These are phyloP conservation scores for Arthroderma sp. DNA, from an alignment of 2,329 filamentous ascomycete species.

Conservation along the genomic window DNA sequence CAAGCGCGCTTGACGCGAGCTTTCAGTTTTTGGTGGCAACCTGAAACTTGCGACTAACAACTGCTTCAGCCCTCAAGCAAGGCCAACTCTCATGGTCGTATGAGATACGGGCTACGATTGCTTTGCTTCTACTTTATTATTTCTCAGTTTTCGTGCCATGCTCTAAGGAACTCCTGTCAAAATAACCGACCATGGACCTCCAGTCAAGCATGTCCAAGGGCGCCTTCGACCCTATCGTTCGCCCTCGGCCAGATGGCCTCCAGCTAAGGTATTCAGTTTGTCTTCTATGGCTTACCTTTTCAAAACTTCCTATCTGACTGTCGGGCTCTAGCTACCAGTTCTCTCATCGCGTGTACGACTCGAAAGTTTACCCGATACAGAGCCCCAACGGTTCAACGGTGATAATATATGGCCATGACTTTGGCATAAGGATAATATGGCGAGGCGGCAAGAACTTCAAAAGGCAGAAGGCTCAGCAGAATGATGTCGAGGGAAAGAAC, in stretches of 20 bases:
- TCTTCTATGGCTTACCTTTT: background rate
- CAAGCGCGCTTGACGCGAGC: background rate
- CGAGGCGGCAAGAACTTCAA: conserved; percentile 44
- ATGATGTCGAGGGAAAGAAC: conserved; percentile 17
- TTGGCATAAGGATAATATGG: conserved; percentile 49
- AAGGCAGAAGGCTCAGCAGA: conserved; percentile 17
- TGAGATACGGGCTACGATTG: background rate
- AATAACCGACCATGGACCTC: background rate
- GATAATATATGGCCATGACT: conserved; percentile 48
- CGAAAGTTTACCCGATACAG: conserved; percentile 46
- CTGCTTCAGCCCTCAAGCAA: background rate
- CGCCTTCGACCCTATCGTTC: conserved; percentile 26
- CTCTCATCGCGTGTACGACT: conserved; percentile 44
- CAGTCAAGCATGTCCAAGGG: background rate
- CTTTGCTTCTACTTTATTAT: background rate
- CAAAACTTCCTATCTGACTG: background rate
- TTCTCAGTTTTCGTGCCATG: background rate
- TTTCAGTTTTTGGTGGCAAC: background rate
- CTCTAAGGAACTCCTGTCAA: background rate
- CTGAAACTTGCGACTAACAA: background rate
- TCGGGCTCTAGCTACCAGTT: conserved; percentile 43
- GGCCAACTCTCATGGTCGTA: background rate
- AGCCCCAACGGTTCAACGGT: conserved; percentile 51
- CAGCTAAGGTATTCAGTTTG: conserved; percentile 30
- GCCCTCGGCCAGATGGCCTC: conserved; percentile 29